Evolutionary conservation across 768 basidiomycete species (phyloP).

Genomic region (Lactifluus hygrophoroides): DNA sequence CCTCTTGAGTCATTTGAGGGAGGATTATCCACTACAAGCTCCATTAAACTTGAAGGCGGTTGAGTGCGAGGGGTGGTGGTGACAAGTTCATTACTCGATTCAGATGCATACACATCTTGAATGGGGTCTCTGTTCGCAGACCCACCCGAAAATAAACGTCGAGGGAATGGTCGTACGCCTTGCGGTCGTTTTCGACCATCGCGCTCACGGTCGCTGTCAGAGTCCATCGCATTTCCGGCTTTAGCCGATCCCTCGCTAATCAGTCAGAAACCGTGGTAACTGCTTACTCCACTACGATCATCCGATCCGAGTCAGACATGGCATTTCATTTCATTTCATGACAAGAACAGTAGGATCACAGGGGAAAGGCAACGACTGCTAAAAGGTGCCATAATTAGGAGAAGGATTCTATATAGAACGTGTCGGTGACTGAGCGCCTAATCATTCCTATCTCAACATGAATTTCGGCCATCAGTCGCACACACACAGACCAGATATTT

Average conservation of each 20-base stretch:
- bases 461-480: not conserved
- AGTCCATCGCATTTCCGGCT: conserved; percentile 9
- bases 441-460: not conserved
- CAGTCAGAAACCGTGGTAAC: not conserved
- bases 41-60: not conserved
- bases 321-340: not conserved
- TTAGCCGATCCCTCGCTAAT: not conserved
- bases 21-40: not conserved
- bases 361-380: not conserved
- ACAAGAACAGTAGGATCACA: not conserved
- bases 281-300: not conserved
- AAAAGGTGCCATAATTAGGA: not conserved
- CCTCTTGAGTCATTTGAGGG: not conserved
- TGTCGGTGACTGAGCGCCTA: not conserved
- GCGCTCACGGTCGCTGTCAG: not conserved
- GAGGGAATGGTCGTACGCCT: not conserved
- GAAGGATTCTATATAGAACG: not conserved
- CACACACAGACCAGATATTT: conserved; percentile 6
- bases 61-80: not conserved
- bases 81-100: not conserved
- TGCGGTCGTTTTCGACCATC: not conserved
- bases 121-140: not conserved
- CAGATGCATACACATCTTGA: not conserved
- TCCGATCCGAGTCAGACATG: not conserved
- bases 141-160: not conserved